phyloP scores from a whole-genome alignment of 1,284 basidiomycete genomes.

The Porodaedalea pini region DNA sequence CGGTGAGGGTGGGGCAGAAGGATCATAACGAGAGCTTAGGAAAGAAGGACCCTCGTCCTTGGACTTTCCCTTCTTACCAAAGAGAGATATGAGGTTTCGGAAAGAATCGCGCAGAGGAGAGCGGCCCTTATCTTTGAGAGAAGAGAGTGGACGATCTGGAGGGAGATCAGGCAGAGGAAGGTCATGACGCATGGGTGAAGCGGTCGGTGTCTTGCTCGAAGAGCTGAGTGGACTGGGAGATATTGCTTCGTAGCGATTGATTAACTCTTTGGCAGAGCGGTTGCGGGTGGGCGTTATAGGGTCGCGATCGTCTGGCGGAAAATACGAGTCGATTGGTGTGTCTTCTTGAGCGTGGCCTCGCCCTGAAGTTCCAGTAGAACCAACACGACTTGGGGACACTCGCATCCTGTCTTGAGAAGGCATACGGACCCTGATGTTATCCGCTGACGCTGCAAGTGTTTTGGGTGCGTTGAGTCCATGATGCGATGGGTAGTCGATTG shows the following conservation, averaged over 20 bases:
- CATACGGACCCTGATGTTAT: background rate
- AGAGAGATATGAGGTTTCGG: constrained; percentile 58
- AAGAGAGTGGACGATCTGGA: constrained; percentile 18
- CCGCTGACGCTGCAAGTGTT: background rate
- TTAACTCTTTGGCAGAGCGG: constrained; percentile 36
- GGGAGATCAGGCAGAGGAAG: constrained; percentile 16
- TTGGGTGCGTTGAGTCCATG: background rate
- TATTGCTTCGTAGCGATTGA: constrained; percentile 43
- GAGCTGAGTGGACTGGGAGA: constrained; percentile 16
- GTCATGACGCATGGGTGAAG: background rate
- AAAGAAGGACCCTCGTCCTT: constrained; percentile 29
- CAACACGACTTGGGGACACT: background rate
- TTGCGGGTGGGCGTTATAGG: constrained; percentile 8
- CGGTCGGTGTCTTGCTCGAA: background rate
- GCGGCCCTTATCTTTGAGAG: constrained; percentile 24
- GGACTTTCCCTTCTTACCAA: constrained; percentile 50
- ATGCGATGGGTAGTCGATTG: constrained; percentile 1
- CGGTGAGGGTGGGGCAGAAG: constrained; percentile 1
- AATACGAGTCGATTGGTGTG: constrained; percentile 10
- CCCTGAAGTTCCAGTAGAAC: background rate
- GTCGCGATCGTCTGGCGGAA: background rate
- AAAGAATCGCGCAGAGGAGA: constrained; percentile 65
- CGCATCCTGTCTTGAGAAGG: constrained; percentile 5
- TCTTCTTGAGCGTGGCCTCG: background rate
- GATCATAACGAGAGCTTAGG: constrained; percentile 9